Base-by-base conservation (phyloP, 306 rosid genomes). In the Vigna nakashimae region DNA sequence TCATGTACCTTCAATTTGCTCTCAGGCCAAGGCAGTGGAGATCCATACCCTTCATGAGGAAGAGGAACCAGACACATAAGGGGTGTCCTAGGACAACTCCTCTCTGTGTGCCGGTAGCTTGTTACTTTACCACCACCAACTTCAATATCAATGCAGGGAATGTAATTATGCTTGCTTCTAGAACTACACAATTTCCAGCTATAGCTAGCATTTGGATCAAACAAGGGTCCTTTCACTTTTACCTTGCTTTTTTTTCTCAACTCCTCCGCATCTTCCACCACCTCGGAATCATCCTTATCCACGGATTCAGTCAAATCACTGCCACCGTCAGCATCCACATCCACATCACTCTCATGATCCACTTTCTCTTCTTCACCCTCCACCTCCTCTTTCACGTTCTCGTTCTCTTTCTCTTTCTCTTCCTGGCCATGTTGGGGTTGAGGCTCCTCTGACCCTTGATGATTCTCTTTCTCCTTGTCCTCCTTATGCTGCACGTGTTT, bases 71-170 rank as follows among this genome's bases (percentile, higher is more conserved):
- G 83, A 75, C 99, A 95, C 98, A 86, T 89, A 28, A 84, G 28
- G 12, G 92, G 76, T 7, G 71, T 60, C 84, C 79, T 88, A 0
- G 98, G 98, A 80, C 99, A 95, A 86, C 92, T 95, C 90, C 99
- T 84, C 91, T 92, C 98, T 2, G 84, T 85, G 79, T 95, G 99
- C 40, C 99, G 89, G 82, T 95, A 91, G 65, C 88, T 81, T 69
- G 84, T 92, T 53, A 81, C 78, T 90, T 80, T 94, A n/a, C 84
- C 89, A 65, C 88, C 71, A 71, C 83, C 58, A 34, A 72, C 83
- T 84, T 92, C 99, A 64, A 86, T 79, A 72, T 95, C 99, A 77
- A 95, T 88, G 60, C 98, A 95, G 3, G 99, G 99, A 59, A 95
- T 89, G 84, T 95, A 95, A 75, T 92, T 95, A 65, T 91, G 95